Evolutionary conservation across 78 protist species (phyloP), one percentile per base, ranked within the genome.

Genomic region (Tieghemostelium lacteum): DNA sequence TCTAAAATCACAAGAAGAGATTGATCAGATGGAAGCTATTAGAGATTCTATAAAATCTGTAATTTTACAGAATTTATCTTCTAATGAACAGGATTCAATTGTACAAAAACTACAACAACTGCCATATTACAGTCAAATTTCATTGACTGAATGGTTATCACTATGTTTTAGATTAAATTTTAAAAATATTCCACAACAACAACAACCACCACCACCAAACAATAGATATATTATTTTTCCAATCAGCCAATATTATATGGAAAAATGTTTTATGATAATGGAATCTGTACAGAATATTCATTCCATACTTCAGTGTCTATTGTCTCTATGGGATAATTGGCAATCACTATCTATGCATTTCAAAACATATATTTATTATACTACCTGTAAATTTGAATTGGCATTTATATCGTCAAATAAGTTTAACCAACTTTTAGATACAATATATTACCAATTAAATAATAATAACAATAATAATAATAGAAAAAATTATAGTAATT

Each of bases 91-190:
- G 12, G 26, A 17, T 17, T 8, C 39, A 36, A 3, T 3, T 20
- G 17, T 22, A 22, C 2, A 1, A 5, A 20, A 52, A 17, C 16
- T 80, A n/a, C 29, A 40, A n/a, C 37, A 67, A 28, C n/a, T 83
- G 22, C 65, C 91, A 69, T 83, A 29, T 58, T 83, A 83, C 42
- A 52, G 73, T 29, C 78, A 70, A 33, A 70, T 63, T n/a, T 83
- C 91, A 14, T 73, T 83, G 26, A 69, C 67, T 19, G 91, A 83
- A 45, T 83, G 91, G 91, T 33, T 83, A 45, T 83, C 91, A 31
- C 31, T 83, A 28, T 83, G 78, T 58, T 58, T 83, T 19, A 66
- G 91, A 70, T 40, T 69, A 57, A 24, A 78, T 17, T 78, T 78
- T 55, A 66, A 63, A 28, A 57, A 52, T 29, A 67, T 28, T 55